Evolutionary conservation across 208 protist genomes (phyloP).

Genomic region (Phytomonas francai): DNA sequence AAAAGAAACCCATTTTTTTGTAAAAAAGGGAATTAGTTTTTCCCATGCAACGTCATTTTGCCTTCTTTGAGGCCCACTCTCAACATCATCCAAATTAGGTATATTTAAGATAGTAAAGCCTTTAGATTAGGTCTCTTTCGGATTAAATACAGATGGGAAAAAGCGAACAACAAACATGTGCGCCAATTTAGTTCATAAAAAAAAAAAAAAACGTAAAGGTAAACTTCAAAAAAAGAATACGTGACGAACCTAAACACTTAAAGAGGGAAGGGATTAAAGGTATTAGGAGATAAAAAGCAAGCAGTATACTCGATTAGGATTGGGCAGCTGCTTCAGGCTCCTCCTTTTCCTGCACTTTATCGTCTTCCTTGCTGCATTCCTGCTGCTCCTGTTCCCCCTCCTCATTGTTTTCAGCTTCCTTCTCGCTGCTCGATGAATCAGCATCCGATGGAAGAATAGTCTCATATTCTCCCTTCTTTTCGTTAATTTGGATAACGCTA

Average conservation of each 20-base stretch:
- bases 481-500: conserved; percentile 29
- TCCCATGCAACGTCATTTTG: neutral
- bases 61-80: neutral
- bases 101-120: neutral
- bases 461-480: conserved; percentile 44
- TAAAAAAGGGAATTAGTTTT: neutral
- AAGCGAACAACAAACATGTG: neutral
- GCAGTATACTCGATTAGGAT: neutral
- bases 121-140: neutral
- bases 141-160: conserved; percentile 1
- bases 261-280: neutral
- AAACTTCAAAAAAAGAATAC: neutral
- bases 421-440: conserved; percentile 57
- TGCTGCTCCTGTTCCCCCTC: conserved; percentile 11
- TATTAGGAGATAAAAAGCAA: conserved; percentile 5
- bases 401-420: conserved; percentile 21
- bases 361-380: conserved; percentile 7
- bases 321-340: conserved; percentile 8
- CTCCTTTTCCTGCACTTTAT: conserved; percentile 6
- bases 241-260: neutral
- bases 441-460: conserved; percentile 34
- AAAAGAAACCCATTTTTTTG: conserved; percentile 5
- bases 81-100: neutral
- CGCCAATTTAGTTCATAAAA: neutral
- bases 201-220: conserved; percentile 5